Conservation (phyloP, 1,284 basidiomycete genomes). For the Cryptococcus sp. region DNA sequence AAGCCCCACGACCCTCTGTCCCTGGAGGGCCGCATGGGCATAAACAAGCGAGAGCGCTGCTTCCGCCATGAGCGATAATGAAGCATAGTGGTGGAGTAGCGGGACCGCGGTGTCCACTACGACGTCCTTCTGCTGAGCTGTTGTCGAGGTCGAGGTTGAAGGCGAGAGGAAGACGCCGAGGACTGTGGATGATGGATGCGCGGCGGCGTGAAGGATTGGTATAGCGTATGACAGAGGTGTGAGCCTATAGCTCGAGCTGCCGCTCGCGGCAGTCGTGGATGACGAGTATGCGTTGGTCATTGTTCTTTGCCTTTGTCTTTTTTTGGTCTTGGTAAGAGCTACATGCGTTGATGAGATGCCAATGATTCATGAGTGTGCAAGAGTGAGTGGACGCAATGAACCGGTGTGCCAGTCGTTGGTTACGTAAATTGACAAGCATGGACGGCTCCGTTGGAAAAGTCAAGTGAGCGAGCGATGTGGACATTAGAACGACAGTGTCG, state of each 20-base stretch:
- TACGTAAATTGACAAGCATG: background rate
- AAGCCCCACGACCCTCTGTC: conserved; percentile 41
- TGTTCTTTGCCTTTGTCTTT: too few relatives aligned
- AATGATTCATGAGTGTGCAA: too few relatives aligned
- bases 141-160: background rate
- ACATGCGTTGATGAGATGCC: too few relatives aligned
- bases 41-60: conserved; percentile 45
- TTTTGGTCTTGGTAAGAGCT: too few relatives aligned
- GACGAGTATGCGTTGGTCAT: too few relatives aligned
- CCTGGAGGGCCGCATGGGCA: conserved; percentile 20
- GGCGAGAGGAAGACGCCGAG: conserved; percentile 50
- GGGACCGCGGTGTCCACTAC: conserved; percentile 47
- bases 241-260: conserved; percentile 17
- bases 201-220: conserved; percentile 44
- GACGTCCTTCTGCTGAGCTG: background rate
- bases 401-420: too few relatives aligned
- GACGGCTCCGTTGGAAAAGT: conserved; percentile 2
- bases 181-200: conserved; percentile 45
- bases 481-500: background rate
- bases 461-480: background rate
- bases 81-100: conserved; percentile 51
- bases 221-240: conserved; percentile 31
- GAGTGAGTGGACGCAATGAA: too few relatives aligned
- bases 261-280: too few relatives aligned
- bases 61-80: conserved; percentile 48